Evolutionary conservation across 164 flowering plant species (phyloP).

Genomic region (Macadamia tetraphylla): DNA sequence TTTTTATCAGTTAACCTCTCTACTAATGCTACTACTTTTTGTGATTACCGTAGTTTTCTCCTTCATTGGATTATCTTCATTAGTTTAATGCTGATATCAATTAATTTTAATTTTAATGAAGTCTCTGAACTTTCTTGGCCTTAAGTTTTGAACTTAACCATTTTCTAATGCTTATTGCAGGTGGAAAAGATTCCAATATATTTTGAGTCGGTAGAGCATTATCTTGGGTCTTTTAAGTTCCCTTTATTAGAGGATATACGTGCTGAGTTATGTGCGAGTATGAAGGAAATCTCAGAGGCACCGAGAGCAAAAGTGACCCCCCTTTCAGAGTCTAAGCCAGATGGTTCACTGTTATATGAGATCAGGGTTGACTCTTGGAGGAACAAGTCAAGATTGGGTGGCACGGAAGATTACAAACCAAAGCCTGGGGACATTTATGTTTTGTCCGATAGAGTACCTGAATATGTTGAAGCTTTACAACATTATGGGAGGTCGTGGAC

Average conservation of each 20-base stretch:
- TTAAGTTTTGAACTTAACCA: too few relatives aligned
- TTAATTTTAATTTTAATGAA: too few relatives aligned
- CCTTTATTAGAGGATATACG: conserved; percentile 65
- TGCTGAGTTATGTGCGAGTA: conserved; percentile 33
- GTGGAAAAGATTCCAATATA: conserved; percentile 43
- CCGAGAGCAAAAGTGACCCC: conserved; percentile 43
- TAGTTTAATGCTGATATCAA: too few relatives aligned
- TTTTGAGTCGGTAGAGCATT: conserved; percentile 41
- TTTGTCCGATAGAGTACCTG: conserved; percentile 44
- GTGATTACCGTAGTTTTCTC: too few relatives aligned
- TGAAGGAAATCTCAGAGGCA: conserved; percentile 40
- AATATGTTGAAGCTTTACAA: conserved; percentile 31
- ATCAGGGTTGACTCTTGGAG: conserved; percentile 47
- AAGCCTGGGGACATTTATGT: conserved; percentile 55
- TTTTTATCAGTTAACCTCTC: too few relatives aligned
- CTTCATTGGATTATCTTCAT: too few relatives aligned
- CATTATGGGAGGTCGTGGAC: conserved; percentile 32
- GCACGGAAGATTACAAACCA: conserved; percentile 42
- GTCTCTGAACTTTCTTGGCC: too few relatives aligned
- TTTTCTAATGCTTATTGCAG: conserved; percentile 21
- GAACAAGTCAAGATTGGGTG: conserved; percentile 25
- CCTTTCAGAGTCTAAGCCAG: conserved; percentile 10
- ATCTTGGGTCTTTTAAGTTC: conserved; percentile 35
- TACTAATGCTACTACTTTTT: too few relatives aligned
- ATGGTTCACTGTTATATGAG: conserved; percentile 24